These are phyloP conservation scores for Calendula officinalis DNA, from an alignment of 129 eudicot genomes.

Conservation along the genomic window DNA sequence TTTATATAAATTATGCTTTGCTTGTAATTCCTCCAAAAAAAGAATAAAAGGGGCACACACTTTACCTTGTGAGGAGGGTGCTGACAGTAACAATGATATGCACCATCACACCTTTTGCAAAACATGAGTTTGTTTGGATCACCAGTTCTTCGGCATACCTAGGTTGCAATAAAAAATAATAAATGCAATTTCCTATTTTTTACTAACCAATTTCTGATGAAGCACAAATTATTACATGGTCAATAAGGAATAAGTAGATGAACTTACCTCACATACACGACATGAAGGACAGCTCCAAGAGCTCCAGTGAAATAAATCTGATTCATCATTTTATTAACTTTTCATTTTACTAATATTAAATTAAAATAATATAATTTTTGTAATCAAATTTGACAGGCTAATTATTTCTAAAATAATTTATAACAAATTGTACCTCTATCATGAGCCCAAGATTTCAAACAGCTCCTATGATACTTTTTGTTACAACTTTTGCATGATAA, in stretches of 20 bases:
- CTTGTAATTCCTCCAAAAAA: slow-evolving; percentile 5
- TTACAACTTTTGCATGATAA: slow-evolving; percentile 76
- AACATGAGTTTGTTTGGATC: slow-evolving; percentile 89
- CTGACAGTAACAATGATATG: slow-evolving; percentile 96
- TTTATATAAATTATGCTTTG: slow-evolving; percentile 1
- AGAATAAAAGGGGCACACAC: neutral
- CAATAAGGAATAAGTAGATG: slow-evolving; percentile 4
- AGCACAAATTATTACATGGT: neutral
- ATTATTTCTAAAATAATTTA: no score
- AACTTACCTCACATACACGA: slow-evolving; percentile 76
- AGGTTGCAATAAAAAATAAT: slow-evolving; percentile 9
- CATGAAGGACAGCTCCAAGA: slow-evolving; percentile 93
- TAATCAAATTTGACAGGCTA: no score
- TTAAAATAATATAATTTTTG: no score
- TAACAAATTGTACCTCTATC: slow-evolving; percentile 58
- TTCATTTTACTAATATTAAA: no score
- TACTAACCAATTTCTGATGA: slow-evolving; percentile 7
- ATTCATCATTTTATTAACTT: no score
- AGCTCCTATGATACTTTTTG: slow-evolving; percentile 88
- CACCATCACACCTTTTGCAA: slow-evolving; percentile 98
- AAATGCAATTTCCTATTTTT: no score
- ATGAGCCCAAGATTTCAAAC: slow-evolving; percentile 87
- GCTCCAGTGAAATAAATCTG: slow-evolving; percentile 98
- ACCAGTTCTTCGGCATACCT: slow-evolving; percentile 87
- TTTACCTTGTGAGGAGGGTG: slow-evolving; percentile 98